These are phyloP conservation scores for Syzygium malaccense DNA, from an alignment of 441 rosid genomes.

Conservation along the genomic window DNA sequence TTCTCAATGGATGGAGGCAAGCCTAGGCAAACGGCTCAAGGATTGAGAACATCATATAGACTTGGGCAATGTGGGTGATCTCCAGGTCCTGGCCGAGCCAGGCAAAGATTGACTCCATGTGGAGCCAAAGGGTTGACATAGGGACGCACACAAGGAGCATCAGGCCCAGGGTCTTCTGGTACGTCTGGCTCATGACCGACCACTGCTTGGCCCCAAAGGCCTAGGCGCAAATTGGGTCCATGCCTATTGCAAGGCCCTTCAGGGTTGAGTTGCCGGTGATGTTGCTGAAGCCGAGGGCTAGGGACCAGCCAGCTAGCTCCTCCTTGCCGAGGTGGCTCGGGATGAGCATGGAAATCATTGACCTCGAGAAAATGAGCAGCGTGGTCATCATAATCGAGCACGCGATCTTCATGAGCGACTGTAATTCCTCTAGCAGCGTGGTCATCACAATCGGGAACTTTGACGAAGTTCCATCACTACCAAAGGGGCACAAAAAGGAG, in stretches of 20 bases:
- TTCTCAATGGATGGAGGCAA: constrained; percentile 59
- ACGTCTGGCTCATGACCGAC: constrained; percentile 65
- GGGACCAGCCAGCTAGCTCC: constrained; percentile 84
- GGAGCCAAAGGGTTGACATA: constrained; percentile 51
- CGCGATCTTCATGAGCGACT: constrained; percentile 55
- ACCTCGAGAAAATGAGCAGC: constrained; percentile 63
- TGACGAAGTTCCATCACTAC: background rate
- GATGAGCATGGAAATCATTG: constrained; percentile 73
- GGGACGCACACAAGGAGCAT: constrained; percentile 48
- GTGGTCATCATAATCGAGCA: constrained; percentile 68
- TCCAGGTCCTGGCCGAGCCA: constrained; percentile 68
- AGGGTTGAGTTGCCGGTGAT: constrained; percentile 77
- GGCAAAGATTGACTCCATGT: constrained; percentile 57
- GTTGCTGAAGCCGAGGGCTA: constrained; percentile 74
- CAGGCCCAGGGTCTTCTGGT: constrained; percentile 47
- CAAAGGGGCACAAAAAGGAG: background rate
- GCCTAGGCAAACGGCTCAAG: constrained; percentile 86
- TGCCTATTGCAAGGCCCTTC: constrained; percentile 74
- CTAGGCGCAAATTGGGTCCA: constrained; percentile 88
- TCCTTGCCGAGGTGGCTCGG: constrained; percentile 57
- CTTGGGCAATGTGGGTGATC: constrained; percentile 51
- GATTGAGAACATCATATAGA: constrained; percentile 52
- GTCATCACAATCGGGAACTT: no score
- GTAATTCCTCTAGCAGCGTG: constrained; percentile 32
- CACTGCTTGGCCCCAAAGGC: constrained; percentile 75